Evolutionary conservation across 169 alveolate species (phyloP).

Genomic region (Plasmodium inui): DNA sequence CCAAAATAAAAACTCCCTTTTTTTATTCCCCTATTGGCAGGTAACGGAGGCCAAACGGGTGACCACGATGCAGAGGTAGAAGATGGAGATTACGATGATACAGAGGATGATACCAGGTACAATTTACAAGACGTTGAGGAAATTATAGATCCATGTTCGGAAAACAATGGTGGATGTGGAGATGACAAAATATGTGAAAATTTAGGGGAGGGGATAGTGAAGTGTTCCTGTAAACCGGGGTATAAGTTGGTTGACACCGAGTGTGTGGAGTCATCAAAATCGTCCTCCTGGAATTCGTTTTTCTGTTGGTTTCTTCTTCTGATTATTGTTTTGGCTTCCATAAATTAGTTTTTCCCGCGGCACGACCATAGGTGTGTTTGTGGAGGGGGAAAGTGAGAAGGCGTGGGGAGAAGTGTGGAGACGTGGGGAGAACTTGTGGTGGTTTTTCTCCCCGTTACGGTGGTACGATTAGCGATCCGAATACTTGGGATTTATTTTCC

Average conservation of each 20-base stretch:
- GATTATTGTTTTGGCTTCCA: slow-evolving; percentile 1
- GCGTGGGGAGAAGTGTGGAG: not conserved
- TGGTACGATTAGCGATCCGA: not conserved
- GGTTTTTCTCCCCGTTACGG: not conserved
- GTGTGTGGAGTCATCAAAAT: slow-evolving; percentile 20
- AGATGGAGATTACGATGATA: not conserved
- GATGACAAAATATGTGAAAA: slow-evolving; percentile 37
- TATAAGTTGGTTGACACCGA: slow-evolving; percentile 21
- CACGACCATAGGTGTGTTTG: not conserved
- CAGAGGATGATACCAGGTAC: not conserved
- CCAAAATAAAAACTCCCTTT: not conserved
- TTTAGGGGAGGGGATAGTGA: slow-evolving; percentile 9
- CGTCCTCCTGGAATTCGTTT: slow-evolving; percentile 24
- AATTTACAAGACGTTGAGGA: not conserved
- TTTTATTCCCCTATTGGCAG: not conserved
- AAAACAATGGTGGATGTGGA: slow-evolving; percentile 69
- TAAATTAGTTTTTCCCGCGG: slow-evolving; percentile 15
- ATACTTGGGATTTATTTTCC: not conserved
- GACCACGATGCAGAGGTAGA: not conserved
- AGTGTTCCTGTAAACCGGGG: slow-evolving; percentile 44
- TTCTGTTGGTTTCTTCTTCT: slow-evolving; percentile 8
- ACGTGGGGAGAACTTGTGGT: not conserved
- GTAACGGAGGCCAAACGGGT: not conserved
- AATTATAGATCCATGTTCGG: not conserved
- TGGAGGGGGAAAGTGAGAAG: not conserved